Percentiles rank a stretch among this genome's conserved stretches.
Evolutionary conservation across 2,329 filamentous ascomycete species (phyloP).

Genomic region (Elsinoe australis): DNA sequence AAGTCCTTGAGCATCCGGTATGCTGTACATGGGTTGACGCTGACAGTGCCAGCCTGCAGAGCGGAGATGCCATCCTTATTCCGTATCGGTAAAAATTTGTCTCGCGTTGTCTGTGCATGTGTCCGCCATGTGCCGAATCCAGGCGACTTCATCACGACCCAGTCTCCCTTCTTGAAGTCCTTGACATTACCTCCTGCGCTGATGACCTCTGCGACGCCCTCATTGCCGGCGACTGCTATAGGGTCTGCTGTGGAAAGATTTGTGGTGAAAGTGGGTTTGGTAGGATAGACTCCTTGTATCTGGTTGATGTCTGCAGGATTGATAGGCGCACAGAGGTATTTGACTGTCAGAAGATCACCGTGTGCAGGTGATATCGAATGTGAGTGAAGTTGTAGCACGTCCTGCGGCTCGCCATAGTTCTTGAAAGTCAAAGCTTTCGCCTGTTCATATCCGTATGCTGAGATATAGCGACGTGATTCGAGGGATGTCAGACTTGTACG

Average conservation of each 20-base stretch:
- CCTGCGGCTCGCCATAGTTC: slow-evolving; percentile 64
- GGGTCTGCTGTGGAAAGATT: slow-evolving; percentile 69
- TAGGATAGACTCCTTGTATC: slow-evolving; percentile 92
- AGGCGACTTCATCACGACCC: slow-evolving; percentile 80
- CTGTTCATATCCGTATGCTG: slow-evolving; percentile 72
- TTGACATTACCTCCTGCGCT: slow-evolving; percentile 56
- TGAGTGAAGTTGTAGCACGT: slow-evolving; percentile 62
- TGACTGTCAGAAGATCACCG: slow-evolving; percentile 65
- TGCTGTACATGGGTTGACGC: slow-evolving; percentile 88
- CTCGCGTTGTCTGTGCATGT: slow-evolving; percentile 60
- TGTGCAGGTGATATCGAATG: slow-evolving; percentile 72
- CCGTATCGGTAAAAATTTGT: slow-evolving; percentile 59
- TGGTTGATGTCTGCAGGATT: slow-evolving; percentile 98
- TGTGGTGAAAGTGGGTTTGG: slow-evolving; percentile 68
- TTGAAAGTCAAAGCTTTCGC: slow-evolving; percentile 74
- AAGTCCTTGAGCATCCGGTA: slow-evolving; percentile 90
- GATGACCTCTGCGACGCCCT: slow-evolving; percentile 87
- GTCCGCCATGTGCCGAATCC: slow-evolving; percentile 93
- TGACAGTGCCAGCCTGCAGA: slow-evolving; percentile 76
- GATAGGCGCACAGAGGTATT: slow-evolving; percentile 82
- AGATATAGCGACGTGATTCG: slow-evolving; percentile 37
- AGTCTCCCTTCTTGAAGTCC: slow-evolving; percentile 68
- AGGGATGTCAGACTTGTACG: background rate
- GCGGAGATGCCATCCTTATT: slow-evolving; percentile 63
- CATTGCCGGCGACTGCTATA: slow-evolving; percentile 76